Conservation (phyloP, 2,329 filamentous ascomycete species). For the Aspergillus ibericus region DNA sequence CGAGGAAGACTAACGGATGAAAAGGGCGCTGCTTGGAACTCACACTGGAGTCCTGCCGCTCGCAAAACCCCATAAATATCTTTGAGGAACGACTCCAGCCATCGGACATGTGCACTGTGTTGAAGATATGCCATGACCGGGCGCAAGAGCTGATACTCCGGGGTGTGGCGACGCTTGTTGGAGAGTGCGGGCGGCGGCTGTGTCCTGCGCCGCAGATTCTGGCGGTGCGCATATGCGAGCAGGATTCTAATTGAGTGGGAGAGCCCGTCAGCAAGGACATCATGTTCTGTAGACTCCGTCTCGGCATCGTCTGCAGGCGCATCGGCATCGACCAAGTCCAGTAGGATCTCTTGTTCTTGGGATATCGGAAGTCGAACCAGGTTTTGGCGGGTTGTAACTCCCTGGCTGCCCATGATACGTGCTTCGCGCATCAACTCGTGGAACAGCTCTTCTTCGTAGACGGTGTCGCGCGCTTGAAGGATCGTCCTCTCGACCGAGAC, state of each 20-base stretch:
- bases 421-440: conserved; percentile 84
- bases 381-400: conserved; percentile 64
- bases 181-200: conserved; percentile 61
- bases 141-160: conserved; percentile 59
- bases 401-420: conserved; percentile 68
- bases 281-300: conserved; percentile 25
- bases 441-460: conserved; percentile 73
- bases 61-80: conserved; percentile 33
- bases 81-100: conserved; percentile 34
- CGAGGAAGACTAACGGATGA: conserved; percentile 23
- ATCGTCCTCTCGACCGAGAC: conserved; percentile 39
- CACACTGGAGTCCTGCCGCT: conserved; percentile 33
- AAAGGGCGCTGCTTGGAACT: conserved; percentile 28
- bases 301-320: conserved; percentile 31
- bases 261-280: conserved; percentile 62
- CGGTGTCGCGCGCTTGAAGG: conserved; percentile 49
- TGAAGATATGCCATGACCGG: conserved; percentile 57
- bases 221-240: conserved; percentile 74
- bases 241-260: conserved; percentile 71
- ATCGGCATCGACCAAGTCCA: conserved; percentile 68
- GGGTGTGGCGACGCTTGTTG: conserved; percentile 49
- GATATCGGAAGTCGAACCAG: conserved; percentile 58
- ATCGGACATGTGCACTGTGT: conserved; percentile 44
- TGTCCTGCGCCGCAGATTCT: conserved; percentile 66
- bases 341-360: conserved; percentile 57